Conservation (phyloP, 768 basidiomycete species). For the Serendipita vermifera region DNA sequence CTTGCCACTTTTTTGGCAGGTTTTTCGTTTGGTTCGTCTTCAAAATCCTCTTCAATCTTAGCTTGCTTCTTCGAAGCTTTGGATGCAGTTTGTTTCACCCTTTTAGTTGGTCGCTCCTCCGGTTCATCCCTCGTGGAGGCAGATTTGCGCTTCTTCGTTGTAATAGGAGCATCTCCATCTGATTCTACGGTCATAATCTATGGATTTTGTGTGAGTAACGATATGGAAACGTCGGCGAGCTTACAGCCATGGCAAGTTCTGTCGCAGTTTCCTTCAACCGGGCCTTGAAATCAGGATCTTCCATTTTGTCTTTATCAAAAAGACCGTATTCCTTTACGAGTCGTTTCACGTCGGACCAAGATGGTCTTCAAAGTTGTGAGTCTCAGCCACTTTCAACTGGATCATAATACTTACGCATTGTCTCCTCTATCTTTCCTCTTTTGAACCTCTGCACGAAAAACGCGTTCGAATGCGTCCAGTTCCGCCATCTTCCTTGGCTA, state of each 20-base stretch:
- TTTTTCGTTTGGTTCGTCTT: too few relatives aligned
- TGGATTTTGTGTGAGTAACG: not conserved
- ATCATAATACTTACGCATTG: not conserved
- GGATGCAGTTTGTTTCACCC: not conserved
- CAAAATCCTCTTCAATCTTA: too few relatives aligned
- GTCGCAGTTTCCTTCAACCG: not conserved
- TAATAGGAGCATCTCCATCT: not conserved
- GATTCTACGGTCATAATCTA: not conserved
- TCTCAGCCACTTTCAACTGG: too few relatives aligned
- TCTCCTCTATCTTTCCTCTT: not conserved
- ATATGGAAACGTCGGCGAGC: not conserved
- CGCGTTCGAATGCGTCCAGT: not conserved
- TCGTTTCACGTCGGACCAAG: not conserved
- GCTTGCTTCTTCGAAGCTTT: not conserved
- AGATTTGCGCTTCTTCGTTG: slow-evolving; percentile 9
- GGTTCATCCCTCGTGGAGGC: not conserved
- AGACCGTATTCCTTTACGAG: not conserved
- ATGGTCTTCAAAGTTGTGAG: not conserved
- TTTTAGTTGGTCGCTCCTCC: not conserved
- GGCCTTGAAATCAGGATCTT: slow-evolving; percentile 6
- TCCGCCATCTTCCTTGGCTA: not conserved
- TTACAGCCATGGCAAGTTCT: not conserved
- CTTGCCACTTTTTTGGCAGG: too few relatives aligned
- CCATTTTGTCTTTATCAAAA: not conserved
- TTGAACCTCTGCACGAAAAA: not conserved